Evolutionary conservation across 2,329 filamentous ascomycete genomes (phyloP), one percentile per base, ranked within the genome.

Genomic region (Botrytis galanthina): DNA sequence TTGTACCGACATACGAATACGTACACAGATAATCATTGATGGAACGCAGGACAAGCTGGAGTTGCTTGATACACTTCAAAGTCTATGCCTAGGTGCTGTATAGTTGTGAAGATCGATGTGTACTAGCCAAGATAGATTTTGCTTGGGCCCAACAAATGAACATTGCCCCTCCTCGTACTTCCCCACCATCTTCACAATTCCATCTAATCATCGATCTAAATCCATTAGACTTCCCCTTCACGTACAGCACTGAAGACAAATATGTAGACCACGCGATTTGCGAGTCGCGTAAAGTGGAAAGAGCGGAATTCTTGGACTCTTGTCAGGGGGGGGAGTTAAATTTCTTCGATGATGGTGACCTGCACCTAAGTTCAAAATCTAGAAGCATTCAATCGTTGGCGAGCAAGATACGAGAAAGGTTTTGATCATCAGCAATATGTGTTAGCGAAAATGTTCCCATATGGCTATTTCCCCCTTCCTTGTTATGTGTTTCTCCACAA

Each of bases 201-300:
- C 66, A 66, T 37, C 44, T 51, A 42, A 42, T 44, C 37, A 59
- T 69, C 51, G 42, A 32, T 39, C n/a, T 32, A 59, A 26, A 69
- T 59, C 20, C 26, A 44, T 59, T 42, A 57, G 42, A 39, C n/a
- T 59, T 44, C 46, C 10, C n/a, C 18, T 59, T 39, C 29, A 69
- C 22, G 22, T 54, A 72, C 20, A 60, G 39, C 61, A 62, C 37
- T 67, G 35, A 16, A 32, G 12, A 48, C 29, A 67, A 29, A 57
- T 18, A 8, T 29, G 51, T 59, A 64, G 46, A 63, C 54, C 70
- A 71, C 60, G 42, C 48, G 63, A 39, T 42, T 72, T 46, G 35
- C 61, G 61, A 59, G 37, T 72, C 61, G 57, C 70, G 70, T 72
- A 67, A 59, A 72, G 61, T 72, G 70, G 39, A 72, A 67, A 72